Evolutionary conservation across 257 asterid species (phyloP).

Genomic region (Gentiana straminea): DNA sequence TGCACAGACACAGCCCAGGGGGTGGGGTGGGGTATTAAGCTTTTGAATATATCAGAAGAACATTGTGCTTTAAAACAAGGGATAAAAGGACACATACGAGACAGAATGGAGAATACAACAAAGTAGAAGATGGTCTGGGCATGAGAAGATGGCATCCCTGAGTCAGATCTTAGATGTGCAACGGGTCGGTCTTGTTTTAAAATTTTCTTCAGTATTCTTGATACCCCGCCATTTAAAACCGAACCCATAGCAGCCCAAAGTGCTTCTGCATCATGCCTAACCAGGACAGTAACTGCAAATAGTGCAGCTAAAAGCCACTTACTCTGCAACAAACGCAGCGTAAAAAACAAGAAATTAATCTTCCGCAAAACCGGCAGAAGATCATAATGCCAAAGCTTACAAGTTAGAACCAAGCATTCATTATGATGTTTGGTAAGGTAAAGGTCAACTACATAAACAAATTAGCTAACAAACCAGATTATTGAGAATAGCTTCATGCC

Average conservation of each 20-base stretch:
- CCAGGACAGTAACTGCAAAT: conserved; percentile 25
- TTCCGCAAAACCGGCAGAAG: neutral
- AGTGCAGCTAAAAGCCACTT: conserved; percentile 48
- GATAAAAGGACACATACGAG: conserved; percentile 28
- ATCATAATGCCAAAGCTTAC: neutral
- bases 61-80: neutral
- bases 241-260: conserved; percentile 64
- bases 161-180: conserved; percentile 54
- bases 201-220: conserved; percentile 35
- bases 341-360: neutral
- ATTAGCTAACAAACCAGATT: conserved; percentile 32
- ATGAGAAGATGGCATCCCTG: conserved; percentile 95
- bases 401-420: no score
- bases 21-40: no score
- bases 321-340: conserved; percentile 41
- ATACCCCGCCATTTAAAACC: conserved; percentile 38
- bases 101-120: conserved; percentile 29
- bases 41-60: no score
- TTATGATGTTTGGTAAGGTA: no score
- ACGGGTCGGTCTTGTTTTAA: conserved; percentile 70
- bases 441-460: no score
- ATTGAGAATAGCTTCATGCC: conserved; percentile 48
- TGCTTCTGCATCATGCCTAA: conserved; percentile 65
- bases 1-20: conserved; percentile 17
- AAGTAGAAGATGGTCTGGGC: conserved; percentile 56